phyloP scores from a whole-genome alignment of 2,329 filamentous ascomycete species.

The Pseudogymnoascus sp. region DNA sequence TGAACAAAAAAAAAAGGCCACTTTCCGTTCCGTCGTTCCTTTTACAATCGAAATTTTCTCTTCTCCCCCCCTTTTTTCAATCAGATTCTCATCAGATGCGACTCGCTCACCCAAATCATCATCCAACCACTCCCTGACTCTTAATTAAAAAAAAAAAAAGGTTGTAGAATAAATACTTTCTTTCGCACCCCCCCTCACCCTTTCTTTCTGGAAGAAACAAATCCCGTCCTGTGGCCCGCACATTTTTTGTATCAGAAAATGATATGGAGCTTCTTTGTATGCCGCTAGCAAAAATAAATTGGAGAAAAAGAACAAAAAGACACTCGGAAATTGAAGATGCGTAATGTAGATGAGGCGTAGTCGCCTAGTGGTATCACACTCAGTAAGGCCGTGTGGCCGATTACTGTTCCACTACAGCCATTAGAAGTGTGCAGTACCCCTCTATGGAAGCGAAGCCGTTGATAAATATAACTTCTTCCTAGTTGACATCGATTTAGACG shows the following conservation, averaged over 20 bases:
- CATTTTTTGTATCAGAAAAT: constrained; percentile 3
- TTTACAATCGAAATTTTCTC: not conserved
- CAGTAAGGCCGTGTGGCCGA: not conserved
- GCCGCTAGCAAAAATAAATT: constrained; percentile 5
- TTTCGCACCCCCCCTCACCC: not conserved
- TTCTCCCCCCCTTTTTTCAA: not conserved
- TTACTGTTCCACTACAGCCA: not conserved
- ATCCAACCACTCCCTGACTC: not conserved
- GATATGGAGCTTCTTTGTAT: not conserved
- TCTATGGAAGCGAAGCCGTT: constrained; percentile 3
- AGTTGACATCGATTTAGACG: constrained; percentile 18
- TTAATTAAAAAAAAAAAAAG: not conserved
- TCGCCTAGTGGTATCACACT: not conserved
- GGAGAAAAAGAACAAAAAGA: not conserved
- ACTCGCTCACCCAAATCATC: not conserved
- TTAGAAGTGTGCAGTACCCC: not conserved
- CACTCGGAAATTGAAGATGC: not conserved
- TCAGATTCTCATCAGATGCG: constrained; percentile 4
- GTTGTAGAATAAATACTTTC: constrained; percentile 2
- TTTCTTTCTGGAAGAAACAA: not conserved
- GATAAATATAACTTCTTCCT: constrained; percentile 4
- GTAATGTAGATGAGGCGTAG: not conserved
- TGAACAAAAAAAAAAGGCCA: not conserved
- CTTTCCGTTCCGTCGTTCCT: not conserved
- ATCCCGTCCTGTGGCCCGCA: constrained; percentile 4